Percentiles rank a stretch among this genome's conserved stretches.
phyloP scores from a whole-genome alignment of 2,329 filamentous ascomycete genomes.

The Fusarium agapanthi region DNA sequence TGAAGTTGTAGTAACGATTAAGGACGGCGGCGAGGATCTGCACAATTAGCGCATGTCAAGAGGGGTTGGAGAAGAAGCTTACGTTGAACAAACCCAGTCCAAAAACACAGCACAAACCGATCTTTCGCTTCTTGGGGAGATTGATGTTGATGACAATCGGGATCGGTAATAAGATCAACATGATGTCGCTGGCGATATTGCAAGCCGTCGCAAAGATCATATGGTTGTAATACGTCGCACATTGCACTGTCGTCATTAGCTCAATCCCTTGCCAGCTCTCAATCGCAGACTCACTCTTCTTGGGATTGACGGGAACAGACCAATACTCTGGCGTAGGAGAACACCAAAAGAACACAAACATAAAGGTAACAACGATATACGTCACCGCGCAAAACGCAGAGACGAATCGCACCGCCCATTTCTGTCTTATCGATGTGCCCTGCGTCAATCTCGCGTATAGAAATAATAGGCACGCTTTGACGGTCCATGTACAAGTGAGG shows the following conservation, averaged over 20 bases:
- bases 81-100: slow-evolving; percentile 61
- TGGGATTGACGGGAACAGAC: slow-evolving; percentile 53
- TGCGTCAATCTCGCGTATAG: slow-evolving; percentile 61
- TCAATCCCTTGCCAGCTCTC: background rate
- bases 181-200: slow-evolving; percentile 56
- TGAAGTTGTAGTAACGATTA: slow-evolving; percentile 70
- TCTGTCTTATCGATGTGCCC: slow-evolving; percentile 44
- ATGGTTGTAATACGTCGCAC: slow-evolving; percentile 57
- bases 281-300: background rate
- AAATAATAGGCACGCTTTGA: slow-evolving; percentile 62
- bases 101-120: slow-evolving; percentile 64
- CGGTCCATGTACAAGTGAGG: slow-evolving; percentile 59
- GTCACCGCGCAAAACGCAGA: slow-evolving; percentile 53
- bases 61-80: background rate
- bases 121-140: slow-evolving; percentile 56
- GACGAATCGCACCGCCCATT: slow-evolving; percentile 53
- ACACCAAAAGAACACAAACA: slow-evolving; percentile 64
- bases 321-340: slow-evolving; percentile 61
- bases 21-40: slow-evolving; percentile 65
- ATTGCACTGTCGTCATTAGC: slow-evolving; percentile 47
- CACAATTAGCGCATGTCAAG: background rate
- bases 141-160: slow-evolving; percentile 54
- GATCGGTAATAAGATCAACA: slow-evolving; percentile 56
- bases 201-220: slow-evolving; percentile 58
- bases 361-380: slow-evolving; percentile 58